phyloP scores from a whole-genome alignment of 2,329 filamentous ascomycete species.

The Ophiostoma novo-ulmi region DNA sequence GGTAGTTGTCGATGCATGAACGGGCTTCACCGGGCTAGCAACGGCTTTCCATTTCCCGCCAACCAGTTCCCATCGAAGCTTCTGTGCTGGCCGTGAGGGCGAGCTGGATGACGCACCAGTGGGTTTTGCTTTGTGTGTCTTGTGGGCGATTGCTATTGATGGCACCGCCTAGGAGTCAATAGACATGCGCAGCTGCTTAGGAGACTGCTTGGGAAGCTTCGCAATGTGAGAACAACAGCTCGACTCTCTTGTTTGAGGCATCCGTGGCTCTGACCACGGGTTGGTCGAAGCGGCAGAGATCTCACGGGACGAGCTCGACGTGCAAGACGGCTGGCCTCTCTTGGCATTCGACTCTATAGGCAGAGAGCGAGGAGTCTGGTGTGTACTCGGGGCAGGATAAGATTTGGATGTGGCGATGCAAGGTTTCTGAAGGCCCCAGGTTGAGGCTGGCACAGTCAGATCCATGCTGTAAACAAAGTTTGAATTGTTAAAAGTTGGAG shows the following conservation, averaged over 20 bases:
- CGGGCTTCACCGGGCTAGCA: not conserved
- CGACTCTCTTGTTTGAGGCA: not conserved
- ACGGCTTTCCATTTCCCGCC: not conserved
- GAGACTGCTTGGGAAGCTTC: not conserved
- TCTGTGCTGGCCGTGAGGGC: too few species aligned
- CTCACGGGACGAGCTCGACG: not conserved
- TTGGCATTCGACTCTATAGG: not conserved
- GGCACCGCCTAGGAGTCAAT: not conserved
- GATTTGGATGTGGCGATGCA: not conserved
- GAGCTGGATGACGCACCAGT: too few species aligned
- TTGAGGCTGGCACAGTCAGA: not conserved
- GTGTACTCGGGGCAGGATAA: not conserved
- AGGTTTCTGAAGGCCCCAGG: not conserved
- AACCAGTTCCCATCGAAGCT: not conserved
- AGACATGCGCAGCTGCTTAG: not conserved
- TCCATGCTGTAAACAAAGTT: not conserved
- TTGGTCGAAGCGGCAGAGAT: conserved; percentile 7
- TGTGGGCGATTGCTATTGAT: not conserved
- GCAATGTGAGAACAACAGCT: not conserved
- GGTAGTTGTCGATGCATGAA: not conserved
- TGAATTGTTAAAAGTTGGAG: not conserved
- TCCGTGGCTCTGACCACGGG: not conserved
- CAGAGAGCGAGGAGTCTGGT: not conserved
- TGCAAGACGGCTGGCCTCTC: conserved; percentile 3
- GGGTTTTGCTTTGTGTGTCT: not conserved